A percentile compares a stretch with the other conserved stretches of the same genome.
phyloP scores from a whole-genome alignment of 352 stramenopile species.

The Lagenidium sp. region DNA sequence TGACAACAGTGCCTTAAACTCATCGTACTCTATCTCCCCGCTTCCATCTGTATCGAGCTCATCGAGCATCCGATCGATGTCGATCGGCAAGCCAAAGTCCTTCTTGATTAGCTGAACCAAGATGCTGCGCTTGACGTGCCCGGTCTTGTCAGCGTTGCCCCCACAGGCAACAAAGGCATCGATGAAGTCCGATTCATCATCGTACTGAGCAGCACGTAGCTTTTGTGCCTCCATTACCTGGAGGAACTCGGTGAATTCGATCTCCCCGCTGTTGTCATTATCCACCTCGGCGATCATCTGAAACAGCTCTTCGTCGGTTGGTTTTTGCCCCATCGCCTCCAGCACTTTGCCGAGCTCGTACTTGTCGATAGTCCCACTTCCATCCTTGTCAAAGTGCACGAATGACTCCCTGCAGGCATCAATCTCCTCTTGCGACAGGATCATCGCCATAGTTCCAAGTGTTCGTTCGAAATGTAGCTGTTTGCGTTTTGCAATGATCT shows the following conservation, averaged over 20 bases:
- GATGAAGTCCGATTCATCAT: conserved; percentile 97
- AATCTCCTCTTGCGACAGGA: conserved; percentile 94
- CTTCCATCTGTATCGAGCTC: conserved; percentile 92
- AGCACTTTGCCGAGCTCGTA: conserved; percentile 92
- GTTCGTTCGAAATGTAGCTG: no score
- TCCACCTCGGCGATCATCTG: conserved; percentile 95
- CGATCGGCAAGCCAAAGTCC: conserved; percentile 93
- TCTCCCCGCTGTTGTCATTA: conserved; percentile 91
- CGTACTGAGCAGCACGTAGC: conserved; percentile 88
- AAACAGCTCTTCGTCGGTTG: conserved; percentile 96
- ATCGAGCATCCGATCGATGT: conserved; percentile 95
- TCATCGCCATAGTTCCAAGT: conserved; percentile 57
- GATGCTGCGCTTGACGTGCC: conserved; percentile 85
- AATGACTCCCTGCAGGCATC: conserved; percentile 95
- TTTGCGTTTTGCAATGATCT: no score
- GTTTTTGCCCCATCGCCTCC: conserved; percentile 96
- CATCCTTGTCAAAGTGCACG: conserved; percentile 95
- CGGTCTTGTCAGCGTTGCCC: conserved; percentile 86
- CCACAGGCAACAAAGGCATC: conserved; percentile 95
- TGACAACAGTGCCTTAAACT: conserved; percentile 92
- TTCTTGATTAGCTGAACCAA: conserved; percentile 95
- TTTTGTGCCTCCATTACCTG: conserved; percentile 97
- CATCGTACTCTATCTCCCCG: conserved; percentile 94
- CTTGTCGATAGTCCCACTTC: conserved; percentile 94
- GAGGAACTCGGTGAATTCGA: conserved; percentile 97